Evolutionary conservation across 176 grass and related monocot species (phyloP).

Genomic region (Saccharum officinarum): DNA sequence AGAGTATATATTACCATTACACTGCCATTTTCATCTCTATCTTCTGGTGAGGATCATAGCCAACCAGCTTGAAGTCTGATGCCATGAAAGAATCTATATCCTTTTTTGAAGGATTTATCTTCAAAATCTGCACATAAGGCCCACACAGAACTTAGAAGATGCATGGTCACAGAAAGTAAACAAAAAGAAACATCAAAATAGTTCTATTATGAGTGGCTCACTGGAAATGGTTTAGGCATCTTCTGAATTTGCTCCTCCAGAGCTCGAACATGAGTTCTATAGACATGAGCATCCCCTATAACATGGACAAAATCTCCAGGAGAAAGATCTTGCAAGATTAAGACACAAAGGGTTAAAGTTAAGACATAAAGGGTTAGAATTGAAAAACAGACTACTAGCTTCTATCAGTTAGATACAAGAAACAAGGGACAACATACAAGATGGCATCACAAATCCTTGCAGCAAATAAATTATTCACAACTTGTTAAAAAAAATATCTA

Average conservation of each 20-base stretch:
- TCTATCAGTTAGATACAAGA: neutral
- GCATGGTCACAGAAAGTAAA: neutral
- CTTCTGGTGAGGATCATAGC: slow-evolving; percentile 90
- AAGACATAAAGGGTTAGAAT: neutral
- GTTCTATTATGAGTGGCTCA: slow-evolving; percentile 33
- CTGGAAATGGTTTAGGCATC: slow-evolving; percentile 87
- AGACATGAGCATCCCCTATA: slow-evolving; percentile 91
- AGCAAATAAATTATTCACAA: neutral
- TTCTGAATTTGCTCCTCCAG: slow-evolving; percentile 88
- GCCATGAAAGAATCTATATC: slow-evolving; percentile 82
- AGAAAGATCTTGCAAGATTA: slow-evolving; percentile 42
- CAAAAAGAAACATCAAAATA: neutral
- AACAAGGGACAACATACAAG: neutral
- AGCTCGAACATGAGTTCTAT: slow-evolving; percentile 77
- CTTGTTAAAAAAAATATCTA: neutral
- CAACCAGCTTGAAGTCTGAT: slow-evolving; percentile 74
- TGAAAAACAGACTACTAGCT: neutral
- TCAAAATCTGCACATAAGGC: slow-evolving; percentile 55
- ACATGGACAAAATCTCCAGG: slow-evolving; percentile 92
- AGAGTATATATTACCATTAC: slow-evolving; percentile 34
- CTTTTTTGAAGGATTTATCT: slow-evolving; percentile 76
- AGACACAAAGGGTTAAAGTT: neutral
- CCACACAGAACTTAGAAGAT: slow-evolving; percentile 9
- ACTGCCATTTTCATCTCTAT: slow-evolving; percentile 95
- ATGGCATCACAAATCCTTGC: neutral